Evolutionary conservation across 1,284 basidiomycete genomes (phyloP), one percentile per base, ranked within the genome.

Genomic region (Malassezia japonica): DNA sequence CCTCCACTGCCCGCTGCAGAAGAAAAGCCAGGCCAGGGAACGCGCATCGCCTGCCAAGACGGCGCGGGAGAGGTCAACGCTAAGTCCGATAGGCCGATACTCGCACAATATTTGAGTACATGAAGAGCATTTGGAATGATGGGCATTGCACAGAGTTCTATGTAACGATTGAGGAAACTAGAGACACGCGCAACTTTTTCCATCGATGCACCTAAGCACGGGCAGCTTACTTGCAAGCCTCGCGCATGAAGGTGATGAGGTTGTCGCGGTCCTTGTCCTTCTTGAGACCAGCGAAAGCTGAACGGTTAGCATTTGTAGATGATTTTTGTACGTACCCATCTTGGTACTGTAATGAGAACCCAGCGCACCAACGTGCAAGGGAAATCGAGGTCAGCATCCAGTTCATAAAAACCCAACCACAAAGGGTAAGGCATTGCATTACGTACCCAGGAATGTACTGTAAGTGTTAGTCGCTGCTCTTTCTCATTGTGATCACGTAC

Each of bases 381-480:
- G 9, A 8, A 33, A 41, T 20, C 2, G 23, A 9, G 13, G 43
- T 50, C 33, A 48, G 43, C n/a, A 51, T 31, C 36, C 8, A 16
- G 28, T 33, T 20, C 25, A 35, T 15, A 18, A 39, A 16, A 10
- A 28, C 3, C 23, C 38, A 18, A 34, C 12, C 29, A 23, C 32
- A 10, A n/a, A 27, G 20, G 18, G 18, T 13, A 32, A 15, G 41
- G 2, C 4, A 27, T 34, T 24, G 6, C 23, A 28, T 27, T 40
- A 53, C 50, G 35, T 46, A 53, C 50, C 67, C 68, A 21, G 67
- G 66, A 36, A 69, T 69, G 62, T 83, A 85, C 82, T 52, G 44
- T 20, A 6, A 1, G 10, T 4, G 40, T 49, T 27, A 43, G 43
- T 27, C 9, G 23, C 10, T 9, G 16, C 23, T 15, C 33, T n/a